Evolutionary conservation across 257 asterid genomes (phyloP).

Genomic region (Solanum tarijense): DNA sequence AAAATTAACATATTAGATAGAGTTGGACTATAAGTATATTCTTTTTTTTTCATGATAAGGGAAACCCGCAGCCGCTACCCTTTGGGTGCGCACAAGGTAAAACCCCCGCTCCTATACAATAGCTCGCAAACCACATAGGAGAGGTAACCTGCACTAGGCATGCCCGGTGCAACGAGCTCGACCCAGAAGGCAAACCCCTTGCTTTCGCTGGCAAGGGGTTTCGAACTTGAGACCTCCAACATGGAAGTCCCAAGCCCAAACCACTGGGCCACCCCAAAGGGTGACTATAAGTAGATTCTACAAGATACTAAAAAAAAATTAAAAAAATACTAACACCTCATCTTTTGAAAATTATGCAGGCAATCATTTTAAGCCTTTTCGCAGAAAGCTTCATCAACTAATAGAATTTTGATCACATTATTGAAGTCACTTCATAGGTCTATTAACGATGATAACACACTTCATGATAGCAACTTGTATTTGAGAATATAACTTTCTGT

Average conservation of each 20-base stretch:
- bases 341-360: not conserved
- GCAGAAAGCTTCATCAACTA: not conserved
- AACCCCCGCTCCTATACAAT: no score
- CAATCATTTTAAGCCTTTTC: not conserved
- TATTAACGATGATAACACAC: not conserved
- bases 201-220: no score
- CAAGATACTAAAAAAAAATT: not conserved
- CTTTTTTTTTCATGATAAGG: no score
- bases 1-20: not conserved
- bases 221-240: no score
- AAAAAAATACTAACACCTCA: not conserved
- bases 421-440: not conserved
- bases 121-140: no score
- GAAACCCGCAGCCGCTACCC: no score
- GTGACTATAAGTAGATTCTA: not conserved
- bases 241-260: no score
- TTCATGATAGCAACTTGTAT: not conserved
- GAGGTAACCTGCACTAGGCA: no score
- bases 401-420: not conserved
- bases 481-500: not conserved
- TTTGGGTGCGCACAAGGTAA: no score
- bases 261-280: no score
- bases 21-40: not conserved
- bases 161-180: no score
- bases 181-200: no score